Evolutionary conservation across 1,284 basidiomycete species (phyloP), one percentile per base, ranked within the genome.

Genomic region (Austroboletus niveus): DNA sequence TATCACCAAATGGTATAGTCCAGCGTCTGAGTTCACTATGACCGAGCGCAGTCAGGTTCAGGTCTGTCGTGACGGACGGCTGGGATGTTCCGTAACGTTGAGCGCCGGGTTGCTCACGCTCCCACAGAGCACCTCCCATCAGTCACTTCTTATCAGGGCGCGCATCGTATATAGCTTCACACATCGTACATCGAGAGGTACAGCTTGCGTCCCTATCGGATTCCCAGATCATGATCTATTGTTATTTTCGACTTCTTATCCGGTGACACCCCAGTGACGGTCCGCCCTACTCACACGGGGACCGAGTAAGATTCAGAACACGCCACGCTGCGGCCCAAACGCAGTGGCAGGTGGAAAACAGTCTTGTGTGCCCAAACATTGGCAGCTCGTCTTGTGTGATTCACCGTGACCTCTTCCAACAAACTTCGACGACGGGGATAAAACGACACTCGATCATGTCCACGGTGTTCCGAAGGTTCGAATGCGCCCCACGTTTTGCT

Each of bases 121-220:
- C 65, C 66, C 65, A 67, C 68, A 69, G 54, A 39, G 51, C 49
- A 60, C 65, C 61, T 61, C 65, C 68, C 72, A 76, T 75, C 74
- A 75, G 64, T 75, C 73, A 72, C 71, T 61, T 66, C 68, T 74
- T 74, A 75, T 75, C 74, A 62, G 64, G 61, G 57, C 57, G 57
- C 55, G 48, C 59, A 56, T 65, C 68, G 60, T 60, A 66, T 64
- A 71, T 69, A 69, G 64, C 62, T 69, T 69, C 69, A 69, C 65
- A 61, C 63, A 68, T 65, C 47, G 52, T 53, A 52, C 62, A 55
- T 60, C 55, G 51, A 61, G 60, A 56, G 50, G 53, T 50, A 64
- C 64, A 55, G 50, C 62, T 57, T 36, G 51, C 54, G 64, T 66
- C 57, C 61, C 64, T 66, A 65, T 68, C 64, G 63, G 64, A 63